Conservation (phyloP, 306 rosid genomes). For the apple (Malus domestica) region ASM211411v1 NC_041801.1:22470001-22470500, state of each 20-base stretch:
- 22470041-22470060: slow-evolving; percentile 80
- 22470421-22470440: too few species aligned
- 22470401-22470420: too few species aligned
- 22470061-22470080: slow-evolving; percentile 63
- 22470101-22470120: slow-evolving; percentile 39
- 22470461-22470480: too few species aligned
- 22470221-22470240: not conserved
- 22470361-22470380: too few species aligned
- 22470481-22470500: too few species aligned
- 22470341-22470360: too few species aligned
- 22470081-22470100: slow-evolving; percentile 68
- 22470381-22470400: too few species aligned
- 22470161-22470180: slow-evolving; percentile 17
- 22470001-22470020: slow-evolving; percentile 72
- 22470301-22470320: not conserved
- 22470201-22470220: not conserved
- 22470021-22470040: slow-evolving; percentile 54
- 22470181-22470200: slow-evolving; percentile 13
- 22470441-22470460: too few species aligned
- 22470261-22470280: not conserved
- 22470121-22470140: slow-evolving; percentile 24
- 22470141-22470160: slow-evolving; percentile 19
- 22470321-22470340: too few species aligned
- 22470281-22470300: not conserved
- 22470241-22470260: not conserved